Conservation (phyloP, 768 basidiomycete species). For the Leccinum subtestaceum region DNA sequence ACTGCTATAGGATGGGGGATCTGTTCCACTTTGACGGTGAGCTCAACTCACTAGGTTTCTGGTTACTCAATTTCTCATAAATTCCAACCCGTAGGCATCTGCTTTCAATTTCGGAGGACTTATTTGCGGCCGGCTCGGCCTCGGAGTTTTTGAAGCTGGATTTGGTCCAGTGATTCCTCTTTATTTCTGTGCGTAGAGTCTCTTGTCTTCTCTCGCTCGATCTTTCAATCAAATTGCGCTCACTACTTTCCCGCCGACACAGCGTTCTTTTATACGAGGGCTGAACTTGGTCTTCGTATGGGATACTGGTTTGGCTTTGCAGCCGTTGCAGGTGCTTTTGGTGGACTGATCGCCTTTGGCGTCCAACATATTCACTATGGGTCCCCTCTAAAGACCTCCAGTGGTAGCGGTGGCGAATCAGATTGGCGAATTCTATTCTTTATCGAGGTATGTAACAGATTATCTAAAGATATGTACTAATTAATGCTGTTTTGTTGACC, state of each 20-base stretch:
- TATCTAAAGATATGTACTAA: constrained; percentile 29
- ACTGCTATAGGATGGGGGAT: constrained; percentile 73
- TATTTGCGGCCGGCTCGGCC: constrained; percentile 52
- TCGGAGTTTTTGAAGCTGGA: constrained; percentile 78
- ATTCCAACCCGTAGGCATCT: constrained; percentile 43
- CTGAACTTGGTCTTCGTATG: constrained; percentile 72
- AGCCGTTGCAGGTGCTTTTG: constrained; percentile 80
- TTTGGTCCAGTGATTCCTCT: constrained; percentile 77
- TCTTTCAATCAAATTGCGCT: constrained; percentile 34
- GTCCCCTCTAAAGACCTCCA: constrained; percentile 17
- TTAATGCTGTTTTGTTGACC: neutral
- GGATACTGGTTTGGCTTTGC: constrained; percentile 86
- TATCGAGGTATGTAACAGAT: constrained; percentile 49
- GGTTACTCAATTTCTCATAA: constrained; percentile 53
- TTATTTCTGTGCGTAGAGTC: constrained; percentile 60
- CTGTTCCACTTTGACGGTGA: constrained; percentile 70
- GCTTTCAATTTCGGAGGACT: constrained; percentile 60
- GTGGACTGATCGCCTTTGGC: constrained; percentile 78
- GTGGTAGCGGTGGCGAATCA: constrained; percentile 28
- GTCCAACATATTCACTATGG: constrained; percentile 61
- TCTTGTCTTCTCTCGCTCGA: constrained; percentile 31
- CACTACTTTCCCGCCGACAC: constrained; percentile 19
- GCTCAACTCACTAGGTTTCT: constrained; percentile 62
- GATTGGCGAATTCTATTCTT: constrained; percentile 54
- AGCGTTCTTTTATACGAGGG: constrained; percentile 78